Evolutionary conservation across 805 yeast genomes (phyloP), one percentile per base, ranked within the genome.

Genomic region (Starmerella floris): DNA sequence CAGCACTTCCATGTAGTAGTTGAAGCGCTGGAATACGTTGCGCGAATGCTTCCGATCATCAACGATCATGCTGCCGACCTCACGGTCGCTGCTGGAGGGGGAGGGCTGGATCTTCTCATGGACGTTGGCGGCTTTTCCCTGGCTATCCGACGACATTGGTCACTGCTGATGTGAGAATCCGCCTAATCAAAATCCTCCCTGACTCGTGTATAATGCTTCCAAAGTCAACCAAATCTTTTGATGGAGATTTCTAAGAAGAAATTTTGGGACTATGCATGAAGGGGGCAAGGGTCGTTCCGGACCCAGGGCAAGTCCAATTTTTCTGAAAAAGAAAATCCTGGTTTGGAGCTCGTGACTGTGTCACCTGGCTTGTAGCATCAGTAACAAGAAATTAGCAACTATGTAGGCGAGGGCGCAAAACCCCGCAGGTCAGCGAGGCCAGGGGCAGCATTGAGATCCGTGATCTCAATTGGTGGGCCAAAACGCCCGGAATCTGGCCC

Each of bases 1-100:
- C 5, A 53, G 39, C 13, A 31, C 23, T 16, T 44, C 51, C 47
- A 55, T 45, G 32, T 30, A 46, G 33, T 46, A 35, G 44, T 52
- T 52, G 25, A 51, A 23, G 10, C 53, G 40, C 11, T 4, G 11
- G 30, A 50, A 43, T 10, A 44, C n/a, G 36, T 49, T 49, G 20
- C 32, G 36, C 15, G 47, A 37, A 33, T 50, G 42, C 16, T 34
- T 40, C 19, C 30, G 27, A 4, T 35, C 32, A 23, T 30, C 45
- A 1, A n/a, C 20, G 3, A 16, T 43, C 8, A 41, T 21, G 30
- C 42, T 28, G n/a, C 47, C 51, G 10, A 32, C 38, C 22, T 37
- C 19, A 15, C 30, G 41, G 11, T 39, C 51, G 19, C 41, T 39
- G 35, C 46, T 40, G 15, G 45, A 38, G 16, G 30, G 21, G 21